A percentile compares a stretch with the other conserved stretches of the same genome.
These are phyloP conservation scores for Yamadazyma dushanensis DNA, from an alignment of 1,139 yeast genomes.

Conservation along the genomic window DNA sequence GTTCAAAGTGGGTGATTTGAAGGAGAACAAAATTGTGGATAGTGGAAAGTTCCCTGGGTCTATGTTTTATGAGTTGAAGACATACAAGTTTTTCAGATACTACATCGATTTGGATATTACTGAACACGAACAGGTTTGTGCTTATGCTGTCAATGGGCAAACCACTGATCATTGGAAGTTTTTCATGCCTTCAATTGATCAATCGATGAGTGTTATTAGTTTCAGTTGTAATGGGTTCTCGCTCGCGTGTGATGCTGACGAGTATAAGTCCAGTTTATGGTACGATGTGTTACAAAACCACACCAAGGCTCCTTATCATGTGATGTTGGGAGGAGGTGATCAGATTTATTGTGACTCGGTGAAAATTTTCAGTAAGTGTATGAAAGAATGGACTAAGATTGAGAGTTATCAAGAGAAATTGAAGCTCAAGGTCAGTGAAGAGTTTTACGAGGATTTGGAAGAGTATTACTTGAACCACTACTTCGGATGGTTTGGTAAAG, in stretches of 20 bases:
- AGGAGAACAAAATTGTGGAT: constrained; percentile 9
- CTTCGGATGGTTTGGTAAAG: constrained; percentile 85
- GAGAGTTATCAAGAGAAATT: constrained; percentile 37
- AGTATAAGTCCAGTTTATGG: constrained; percentile 81
- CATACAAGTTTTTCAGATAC: constrained; percentile 64
- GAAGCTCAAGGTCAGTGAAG: constrained; percentile 37
- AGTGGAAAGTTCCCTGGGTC: constrained; percentile 49
- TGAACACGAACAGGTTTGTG: constrained; percentile 56
- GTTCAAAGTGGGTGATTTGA: constrained; percentile 41
- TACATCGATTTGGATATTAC: constrained; percentile 48
- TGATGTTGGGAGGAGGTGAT: constrained; percentile 97
- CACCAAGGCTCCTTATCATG: constrained; percentile 65
- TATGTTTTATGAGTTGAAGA: constrained; percentile 45
- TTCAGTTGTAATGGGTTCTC: constrained; percentile 95
- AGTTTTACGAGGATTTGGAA: constrained; percentile 55
- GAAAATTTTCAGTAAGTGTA: constrained; percentile 54
- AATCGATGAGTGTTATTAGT: constrained; percentile 77
- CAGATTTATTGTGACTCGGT: constrained; percentile 89
- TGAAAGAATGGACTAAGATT: constrained; percentile 64
- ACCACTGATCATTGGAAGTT: constrained; percentile 46
- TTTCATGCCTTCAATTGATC: constrained; percentile 54
- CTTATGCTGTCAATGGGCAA: constrained; percentile 54
- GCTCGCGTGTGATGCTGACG: constrained; percentile 62
- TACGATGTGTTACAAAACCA: constrained; percentile 76
- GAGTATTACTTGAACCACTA: constrained; percentile 72